A percentile compares a stretch with the other conserved stretches of the same genome.
Evolutionary conservation across 2,329 filamentous ascomycete genomes (phyloP).

Genomic region (Monosporascus sp.): DNA sequence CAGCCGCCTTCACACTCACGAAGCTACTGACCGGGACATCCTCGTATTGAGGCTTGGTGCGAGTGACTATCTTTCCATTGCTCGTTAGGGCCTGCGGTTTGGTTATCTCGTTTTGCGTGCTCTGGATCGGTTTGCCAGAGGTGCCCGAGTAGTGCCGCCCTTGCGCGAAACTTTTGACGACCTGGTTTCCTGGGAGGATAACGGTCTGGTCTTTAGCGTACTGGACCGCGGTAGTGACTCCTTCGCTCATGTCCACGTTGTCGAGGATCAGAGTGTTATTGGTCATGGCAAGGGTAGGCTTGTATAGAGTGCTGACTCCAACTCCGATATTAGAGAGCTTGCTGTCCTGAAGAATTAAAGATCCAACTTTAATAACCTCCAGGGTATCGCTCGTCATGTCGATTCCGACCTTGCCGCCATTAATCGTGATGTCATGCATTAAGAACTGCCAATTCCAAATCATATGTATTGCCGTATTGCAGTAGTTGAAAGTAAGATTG

Average conservation of each 20-base stretch:
- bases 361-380: slow-evolving; percentile 72
- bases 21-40: slow-evolving; percentile 62
- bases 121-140: slow-evolving; percentile 54
- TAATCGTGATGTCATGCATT: slow-evolving; percentile 70
- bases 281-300: slow-evolving; percentile 54
- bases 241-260: slow-evolving; percentile 76
- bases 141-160: slow-evolving; percentile 63
- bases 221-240: slow-evolving; percentile 62
- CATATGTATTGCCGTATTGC: slow-evolving; percentile 79
- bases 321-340: slow-evolving; percentile 69
- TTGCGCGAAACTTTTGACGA: slow-evolving; percentile 70
- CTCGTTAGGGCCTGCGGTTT: slow-evolving; percentile 64
- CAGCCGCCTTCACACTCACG: slow-evolving; percentile 73
- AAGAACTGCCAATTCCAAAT: slow-evolving; percentile 92
- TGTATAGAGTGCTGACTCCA: slow-evolving; percentile 73
- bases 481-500: slow-evolving; percentile 76
- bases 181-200: slow-evolving; percentile 64
- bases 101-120: slow-evolving; percentile 43
- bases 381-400: slow-evolving; percentile 67
- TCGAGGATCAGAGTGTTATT: slow-evolving; percentile 82
- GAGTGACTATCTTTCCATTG: slow-evolving; percentile 69
- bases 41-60: slow-evolving; percentile 86
- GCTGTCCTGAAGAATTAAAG: slow-evolving; percentile 77
- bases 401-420: slow-evolving; percentile 69
- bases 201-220: slow-evolving; percentile 49